phyloP scores from a whole-genome alignment of 2,329 filamentous ascomycete species.

The Scedosporium dehoogii region DNA sequence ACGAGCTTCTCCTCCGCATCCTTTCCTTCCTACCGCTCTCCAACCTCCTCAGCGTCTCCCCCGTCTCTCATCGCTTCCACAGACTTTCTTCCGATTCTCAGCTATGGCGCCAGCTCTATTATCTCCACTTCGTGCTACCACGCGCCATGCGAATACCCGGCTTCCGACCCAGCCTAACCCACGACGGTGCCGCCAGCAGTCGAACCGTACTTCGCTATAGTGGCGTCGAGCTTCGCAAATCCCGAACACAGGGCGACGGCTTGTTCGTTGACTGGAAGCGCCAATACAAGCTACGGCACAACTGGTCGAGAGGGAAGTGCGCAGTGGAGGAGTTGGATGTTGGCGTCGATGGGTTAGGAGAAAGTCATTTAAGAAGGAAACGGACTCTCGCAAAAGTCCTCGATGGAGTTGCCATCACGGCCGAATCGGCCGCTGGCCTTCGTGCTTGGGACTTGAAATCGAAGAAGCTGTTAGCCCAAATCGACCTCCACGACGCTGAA shows the following conservation, averaged over 20 bases:
- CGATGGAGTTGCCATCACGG: constrained; percentile 69
- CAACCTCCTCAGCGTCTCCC: constrained; percentile 51
- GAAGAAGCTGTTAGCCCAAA: constrained; percentile 47
- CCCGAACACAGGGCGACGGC: constrained; percentile 23
- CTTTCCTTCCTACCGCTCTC: constrained; percentile 64
- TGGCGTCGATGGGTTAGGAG: constrained; percentile 21
- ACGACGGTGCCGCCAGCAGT: neutral
- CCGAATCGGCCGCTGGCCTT: constrained; percentile 58
- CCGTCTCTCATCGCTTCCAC: constrained; percentile 67
- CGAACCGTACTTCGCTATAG: constrained; percentile 1
- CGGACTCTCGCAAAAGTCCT: constrained; percentile 69
- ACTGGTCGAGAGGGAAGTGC: constrained; percentile 80
- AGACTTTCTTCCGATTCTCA: constrained; percentile 70
- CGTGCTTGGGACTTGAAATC: constrained; percentile 69
- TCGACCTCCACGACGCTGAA: constrained; percentile 19
- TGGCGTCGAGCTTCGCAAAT: neutral
- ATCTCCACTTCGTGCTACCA: constrained; percentile 74
- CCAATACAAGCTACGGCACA: constrained; percentile 80
- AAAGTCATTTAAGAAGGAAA: constrained; percentile 9
- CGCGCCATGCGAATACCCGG: constrained; percentile 68
- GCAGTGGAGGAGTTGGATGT: constrained; percentile 69
- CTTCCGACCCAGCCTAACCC: constrained; percentile 30
- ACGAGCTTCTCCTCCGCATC: constrained; percentile 80
- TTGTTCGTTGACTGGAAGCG: constrained; percentile 67
- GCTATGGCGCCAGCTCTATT: constrained; percentile 86